These are phyloP conservation scores for Dipteronia dyeriana DNA, from an alignment of 345 rosid genomes.

Conservation along the genomic window DNA sequence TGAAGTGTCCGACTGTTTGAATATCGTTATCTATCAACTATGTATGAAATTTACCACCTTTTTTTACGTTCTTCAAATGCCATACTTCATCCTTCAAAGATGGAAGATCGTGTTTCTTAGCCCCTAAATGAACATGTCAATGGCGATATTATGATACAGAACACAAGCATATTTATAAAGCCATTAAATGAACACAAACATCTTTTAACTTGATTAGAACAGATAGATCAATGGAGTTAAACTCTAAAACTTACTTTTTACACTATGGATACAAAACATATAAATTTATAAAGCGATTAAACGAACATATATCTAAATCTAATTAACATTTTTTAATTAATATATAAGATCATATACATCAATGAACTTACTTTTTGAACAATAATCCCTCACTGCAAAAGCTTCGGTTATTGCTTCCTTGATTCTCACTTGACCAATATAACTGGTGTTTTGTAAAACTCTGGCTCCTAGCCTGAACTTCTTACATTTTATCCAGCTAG, in stretches of 20 bases:
- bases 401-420: slow-evolving; percentile 67
- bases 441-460: slow-evolving; percentile 26
- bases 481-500: slow-evolving; percentile 31
- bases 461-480: slow-evolving; percentile 75
- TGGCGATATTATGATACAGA: background rate
- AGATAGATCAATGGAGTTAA: background rate
- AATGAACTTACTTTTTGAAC: slow-evolving; percentile 7
- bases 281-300: no score
- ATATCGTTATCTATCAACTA: slow-evolving; percentile 37
- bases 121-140: slow-evolving; percentile 40
- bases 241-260: no score
- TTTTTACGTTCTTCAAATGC: slow-evolving; percentile 70
- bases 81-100: slow-evolving; percentile 54
- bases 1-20: slow-evolving; percentile 42
- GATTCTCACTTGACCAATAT: slow-evolving; percentile 33
- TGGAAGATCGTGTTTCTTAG: slow-evolving; percentile 76
- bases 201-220: no score
- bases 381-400: slow-evolving; percentile 71
- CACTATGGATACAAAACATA: no score
- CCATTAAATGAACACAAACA: no score
- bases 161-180: no score
- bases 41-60: slow-evolving; percentile 43
- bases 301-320: no score
- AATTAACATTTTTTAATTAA: no score
- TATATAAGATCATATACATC: no score